Base-by-base conservation (phyloP, 768 basidiomycete species). In the Heimioporus sp. region DNA sequence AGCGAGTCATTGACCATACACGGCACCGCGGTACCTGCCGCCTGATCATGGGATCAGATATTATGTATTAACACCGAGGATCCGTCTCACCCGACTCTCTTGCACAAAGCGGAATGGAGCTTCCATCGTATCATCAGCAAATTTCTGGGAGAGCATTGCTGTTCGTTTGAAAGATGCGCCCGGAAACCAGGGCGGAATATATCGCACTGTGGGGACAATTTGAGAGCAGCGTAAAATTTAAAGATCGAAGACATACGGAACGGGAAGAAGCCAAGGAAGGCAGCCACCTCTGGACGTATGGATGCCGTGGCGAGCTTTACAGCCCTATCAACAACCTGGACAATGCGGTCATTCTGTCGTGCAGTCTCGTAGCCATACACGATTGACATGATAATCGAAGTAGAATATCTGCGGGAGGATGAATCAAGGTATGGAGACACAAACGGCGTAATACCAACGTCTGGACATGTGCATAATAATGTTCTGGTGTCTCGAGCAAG, bases 121-220 rank as follows among this genome's bases (percentile, higher is more conserved):
- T 47, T 67, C 66, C 51, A 51, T 49, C 65, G 55, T 59, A 17
- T 49, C 65, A 9, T 53, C 40, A 3, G 67, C 56, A 1, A 57
- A 63, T 36, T 59, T 55, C 4, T 46, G 55, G 12, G 54, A 67
- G 1, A 57, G 39, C 19, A 56, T 2, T 10, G 72, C 75, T 8
- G 48, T 57, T 39, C 59, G 57, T 52, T 72, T 66, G 43, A 73
- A 73, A 0, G 64, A 63, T 10, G 68, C 66, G 10, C 76, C 74
- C 0, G 76, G 75, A 34, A 73, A 52, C 75, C 75, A 77, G 3
- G 65, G 41, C 5, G 75, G 75, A 15, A 76, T 54, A 32, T 69
- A 55, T 39, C 59, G 63, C 28, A 76, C 72, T 74, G 42, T 6
- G 17, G 24, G 10, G n/a, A 7, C 5, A 10, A 43, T 30, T 8